Evolutionary conservation across 164 flowering plant species (phyloP), one percentile per base, ranked within the genome.

Genomic region (Kalanchoe fedtschenkoi): DNA sequence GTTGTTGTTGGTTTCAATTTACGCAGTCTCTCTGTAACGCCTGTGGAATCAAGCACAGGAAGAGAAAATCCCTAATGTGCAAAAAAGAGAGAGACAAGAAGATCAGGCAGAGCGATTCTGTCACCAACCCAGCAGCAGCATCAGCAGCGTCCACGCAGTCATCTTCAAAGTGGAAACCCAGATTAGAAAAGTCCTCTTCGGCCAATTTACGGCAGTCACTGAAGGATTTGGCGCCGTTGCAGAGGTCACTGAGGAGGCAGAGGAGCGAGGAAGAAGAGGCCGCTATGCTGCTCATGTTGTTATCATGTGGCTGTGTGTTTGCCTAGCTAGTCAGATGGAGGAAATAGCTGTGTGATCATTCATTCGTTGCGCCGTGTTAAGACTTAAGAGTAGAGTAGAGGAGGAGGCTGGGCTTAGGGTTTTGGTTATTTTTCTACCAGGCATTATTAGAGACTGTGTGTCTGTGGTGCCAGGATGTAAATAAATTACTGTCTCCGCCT

Each of bases 211-310:
- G 62, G 2, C 61, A 57, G 32, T 59, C 71, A 24, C 13, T 68
- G 71, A 77, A 65, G 43, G 75, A 75, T 15, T 65, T 74, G 29
- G 30, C 69, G 46, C 11, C 73, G 60, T 54, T 63, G 34, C 79
- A 75, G 56, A 69, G 65, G 57, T 68, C 66, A 17, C 21, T 54
- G 7, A 54, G 35, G 44, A 53, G 62, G 39, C 72, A 56, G 66
- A 71, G 75, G 51, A 76, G 76, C 3, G 86, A 80, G 73, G 86
- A 74, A 62, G 89, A 84, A 58, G 78, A 73, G 62, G 89, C 89
- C 5, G 89, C 89, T n/a, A 76, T 77, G 15, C 70, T 73, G 29
- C 69, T 82, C 61, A 63, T 80, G 74, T 71, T 78, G 3, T 44
- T 81, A 62, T 81, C 80, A 54, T 79, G 78, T 65, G 83, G 81